Base-by-base conservation (phyloP, 176 grass and related monocot genomes). In the Echinochloa phyllopogon region DNA sequence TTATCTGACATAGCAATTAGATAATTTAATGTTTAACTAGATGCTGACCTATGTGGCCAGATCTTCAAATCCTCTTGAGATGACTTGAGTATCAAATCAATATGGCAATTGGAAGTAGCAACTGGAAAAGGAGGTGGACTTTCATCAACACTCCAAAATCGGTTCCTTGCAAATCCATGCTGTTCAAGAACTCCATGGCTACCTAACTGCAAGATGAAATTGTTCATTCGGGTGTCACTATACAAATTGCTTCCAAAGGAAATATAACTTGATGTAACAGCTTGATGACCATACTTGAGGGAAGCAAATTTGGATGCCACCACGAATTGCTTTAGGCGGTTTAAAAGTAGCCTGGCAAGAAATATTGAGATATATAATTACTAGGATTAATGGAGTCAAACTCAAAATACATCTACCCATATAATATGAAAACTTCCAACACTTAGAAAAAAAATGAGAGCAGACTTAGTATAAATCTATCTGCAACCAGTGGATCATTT, bases 91-190 rank as follows among this genome's bases (percentile, higher is more conserved):
- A 97, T 86, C 51, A 97, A 87, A 66, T 97, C 83, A 65, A 97
- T 45, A 72, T 86, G 78, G 69, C 85, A 91, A n/a, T 49, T 84
- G 72, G 80, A 82, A 69, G 59, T 75, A 69, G 65, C 41, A 65
- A 88, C n/a, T 24, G 89, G 76, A 71, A 51, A 80, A 79, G 88
- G 76, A 78, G 90, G 89, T 44, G 92, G 85, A 84, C 64, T 76
- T 18, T 78, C 63, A 77, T 97, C 94, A 65, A 94, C 55, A 64
- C 58, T 90, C 94, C 94, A 97, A n/a, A 88, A 42, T 59, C 72
- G 72, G 63, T 90, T 94, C 87, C 92, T 94, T 62, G 92, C 94
- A 49, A 92, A 97, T 72, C 94, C 94, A 85, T 97, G 94, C 3
- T 91, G 66, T 44, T 87, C 79, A 59, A 97, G 89, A 74, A 82